Evolutionary conservation across 1,139 yeast genomes (phyloP), one percentile per base, ranked within the genome.

Genomic region (Barnettozyma hawaiiensis): DNA sequence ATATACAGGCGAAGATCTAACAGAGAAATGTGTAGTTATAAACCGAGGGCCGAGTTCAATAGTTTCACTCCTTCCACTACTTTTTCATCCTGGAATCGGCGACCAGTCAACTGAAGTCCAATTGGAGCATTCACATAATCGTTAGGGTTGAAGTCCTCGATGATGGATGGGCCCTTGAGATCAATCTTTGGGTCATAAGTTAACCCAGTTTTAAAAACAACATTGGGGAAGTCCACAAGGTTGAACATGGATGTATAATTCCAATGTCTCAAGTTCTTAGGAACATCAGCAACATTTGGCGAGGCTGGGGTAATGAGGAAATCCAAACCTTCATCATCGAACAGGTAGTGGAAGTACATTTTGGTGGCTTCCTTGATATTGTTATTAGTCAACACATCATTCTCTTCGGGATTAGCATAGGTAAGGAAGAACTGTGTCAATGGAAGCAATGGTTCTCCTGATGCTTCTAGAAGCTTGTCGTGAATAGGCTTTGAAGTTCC

Each of bases 241-340:
- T 81, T 81, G 68, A 76, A 83, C 54, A 82, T 73, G 1, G 86
- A 65, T 12, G 87, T 80, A 66, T 82, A 82, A 18, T 85, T 80
- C 92, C 94, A 83, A 62, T 81, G 81, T 57, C 71, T 77, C 11
- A 84, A 73, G 49, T 76, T 74, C 42, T 76, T 81, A 31, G 81
- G 77, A 37, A 71, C 73, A 12, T 90, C 89, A 2, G 94, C 89
- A 44, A 82, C 85, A 50, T 84, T 84, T 46, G 76, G 75, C 55
- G 78, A 78, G 7, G 78, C 70, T 35, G 95, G 94, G 44, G 81
- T 69, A 42, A 85, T 64, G 45, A 85, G 71, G 57, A 81, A 77
- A 56, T 85, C 94, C 36, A 84, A 70, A 37, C 77, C 75, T 50
- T 78, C 71, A 28, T 74, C 64, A 45, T 74, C 67, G 57, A 80